phyloP scores from a whole-genome alignment of 495 filamentous ascomycete species.

The Chaetomium fimeti region DNA sequence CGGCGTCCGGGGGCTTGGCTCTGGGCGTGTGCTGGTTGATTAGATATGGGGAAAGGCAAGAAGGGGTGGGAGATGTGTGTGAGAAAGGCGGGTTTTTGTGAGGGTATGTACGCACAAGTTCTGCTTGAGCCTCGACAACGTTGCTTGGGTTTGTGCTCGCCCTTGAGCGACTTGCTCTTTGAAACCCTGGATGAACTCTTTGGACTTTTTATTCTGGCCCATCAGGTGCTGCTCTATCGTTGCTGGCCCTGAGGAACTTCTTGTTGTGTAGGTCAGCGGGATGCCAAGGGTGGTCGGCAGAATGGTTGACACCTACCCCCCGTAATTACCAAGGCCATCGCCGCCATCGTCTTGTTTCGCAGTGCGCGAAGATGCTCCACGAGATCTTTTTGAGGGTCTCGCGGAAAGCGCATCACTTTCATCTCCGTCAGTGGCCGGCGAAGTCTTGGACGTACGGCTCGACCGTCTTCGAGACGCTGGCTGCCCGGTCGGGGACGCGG shows the following conservation, averaged over 20 bases:
- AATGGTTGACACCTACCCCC: neutral
- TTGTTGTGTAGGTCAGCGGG: neutral
- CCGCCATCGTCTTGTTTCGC: constrained; percentile 5
- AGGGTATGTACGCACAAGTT: constrained; percentile 23
- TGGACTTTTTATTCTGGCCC: constrained; percentile 32
- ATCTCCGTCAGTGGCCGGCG: neutral
- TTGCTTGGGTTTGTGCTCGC: constrained; percentile 24
- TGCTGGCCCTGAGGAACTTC: constrained; percentile 14
- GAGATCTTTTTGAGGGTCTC: constrained; percentile 18
- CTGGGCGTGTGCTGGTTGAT: neutral
- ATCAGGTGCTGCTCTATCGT: constrained; percentile 31
- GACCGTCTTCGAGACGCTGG: neutral
- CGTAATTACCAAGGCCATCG: constrained; percentile 9
- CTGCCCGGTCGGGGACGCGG: neutral
- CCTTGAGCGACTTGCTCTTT: constrained; percentile 28
- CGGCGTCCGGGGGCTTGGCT: neutral
- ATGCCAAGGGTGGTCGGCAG: neutral
- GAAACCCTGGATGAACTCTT: constrained; percentile 37
- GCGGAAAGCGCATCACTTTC: constrained; percentile 11
- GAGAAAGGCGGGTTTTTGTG: too few species aligned
- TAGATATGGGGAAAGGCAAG: neutral
- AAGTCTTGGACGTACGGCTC: neutral
- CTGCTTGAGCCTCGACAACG: constrained; percentile 19
- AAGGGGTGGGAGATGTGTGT: too few species aligned
- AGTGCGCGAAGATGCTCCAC: constrained; percentile 7